Conservation (phyloP, 257 asterid species). For the Lantana camara region DNA sequence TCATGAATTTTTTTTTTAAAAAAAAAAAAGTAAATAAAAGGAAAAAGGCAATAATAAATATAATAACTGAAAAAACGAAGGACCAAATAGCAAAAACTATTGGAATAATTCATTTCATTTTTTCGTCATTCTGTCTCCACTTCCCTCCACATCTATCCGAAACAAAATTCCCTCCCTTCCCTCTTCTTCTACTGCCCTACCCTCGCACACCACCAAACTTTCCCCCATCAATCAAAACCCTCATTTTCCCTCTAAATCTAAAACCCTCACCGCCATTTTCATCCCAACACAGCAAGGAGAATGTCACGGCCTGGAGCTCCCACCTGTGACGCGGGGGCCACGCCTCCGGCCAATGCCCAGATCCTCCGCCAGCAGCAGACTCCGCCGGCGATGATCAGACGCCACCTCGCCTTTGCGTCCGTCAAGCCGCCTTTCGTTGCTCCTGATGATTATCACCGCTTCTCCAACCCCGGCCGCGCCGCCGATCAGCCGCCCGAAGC, state of each 20-base stretch:
- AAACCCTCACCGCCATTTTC: not conserved
- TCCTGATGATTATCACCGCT: conserved; percentile 61
- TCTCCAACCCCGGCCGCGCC: conserved; percentile 41
- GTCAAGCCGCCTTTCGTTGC: conserved; percentile 60
- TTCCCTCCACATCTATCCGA: conserved; percentile 83
- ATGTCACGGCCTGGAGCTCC: conserved; percentile 52
- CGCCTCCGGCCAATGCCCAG: conserved; percentile 34
- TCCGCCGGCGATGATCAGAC: conserved; percentile 47
- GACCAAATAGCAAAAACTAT: conserved; percentile 28
- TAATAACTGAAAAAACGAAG: not conserved
- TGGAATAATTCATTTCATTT: not conserved
- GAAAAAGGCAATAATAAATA: not conserved
- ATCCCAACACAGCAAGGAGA: not conserved
- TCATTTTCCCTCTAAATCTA: conserved; percentile 3
- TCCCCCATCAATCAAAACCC: conserved; percentile 9
- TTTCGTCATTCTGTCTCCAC: conserved; percentile 13
- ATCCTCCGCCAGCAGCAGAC: conserved; percentile 26
- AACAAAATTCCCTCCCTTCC: conserved; percentile 84
- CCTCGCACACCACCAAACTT: conserved; percentile 6
- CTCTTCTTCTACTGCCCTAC: conserved; percentile 41
- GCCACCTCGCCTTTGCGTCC: conserved; percentile 60
- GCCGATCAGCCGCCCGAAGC: conserved; percentile 51
- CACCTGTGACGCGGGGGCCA: conserved; percentile 38
- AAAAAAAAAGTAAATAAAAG: too few species aligned
- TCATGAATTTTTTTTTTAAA: too few species aligned